phyloP scores from a whole-genome alignment of 768 basidiomycete species.

The Lactarius trivialis region DNA sequence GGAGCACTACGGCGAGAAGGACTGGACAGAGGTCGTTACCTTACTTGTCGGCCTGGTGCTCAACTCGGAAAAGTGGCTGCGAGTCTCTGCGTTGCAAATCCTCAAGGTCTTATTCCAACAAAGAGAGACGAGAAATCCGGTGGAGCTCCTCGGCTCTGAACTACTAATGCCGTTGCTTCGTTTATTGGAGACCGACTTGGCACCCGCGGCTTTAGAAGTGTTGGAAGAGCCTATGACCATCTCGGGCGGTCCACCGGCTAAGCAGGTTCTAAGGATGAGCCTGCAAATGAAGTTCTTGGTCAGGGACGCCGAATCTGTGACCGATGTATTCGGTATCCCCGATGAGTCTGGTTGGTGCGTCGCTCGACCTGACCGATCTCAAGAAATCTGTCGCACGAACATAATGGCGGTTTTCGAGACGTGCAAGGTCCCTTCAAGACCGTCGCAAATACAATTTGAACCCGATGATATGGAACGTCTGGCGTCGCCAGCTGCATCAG shows the following conservation, averaged over 20 bases:
- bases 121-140: conserved; percentile 66
- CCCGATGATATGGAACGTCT: conserved; percentile 45
- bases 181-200: conserved; percentile 80
- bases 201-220: conserved; percentile 84
- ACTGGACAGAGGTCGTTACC: conserved; percentile 77
- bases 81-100: conserved; percentile 77
- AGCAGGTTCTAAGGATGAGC: conserved; percentile 89
- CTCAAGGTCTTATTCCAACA: conserved; percentile 86
- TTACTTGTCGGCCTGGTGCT: conserved; percentile 82
- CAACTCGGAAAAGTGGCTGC: conserved; percentile 76
- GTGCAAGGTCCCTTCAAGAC: conserved; percentile 61
- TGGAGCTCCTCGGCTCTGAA: conserved; percentile 75
- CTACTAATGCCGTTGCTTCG: conserved; percentile 86
- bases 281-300: conserved; percentile 53
- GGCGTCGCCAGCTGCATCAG: conserved; percentile 25
- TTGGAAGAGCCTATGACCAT: conserved; percentile 84
- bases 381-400: conserved; percentile 64
- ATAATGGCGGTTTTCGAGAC: conserved; percentile 83
- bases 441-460: conserved; percentile 68
- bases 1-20: conserved; percentile 71
- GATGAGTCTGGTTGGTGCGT: conserved; percentile 85
- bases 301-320: conserved; percentile 45
- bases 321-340: conserved; percentile 76
- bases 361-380: conserved; percentile 54
- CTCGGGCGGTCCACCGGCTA: conserved; percentile 68